Evolutionary conservation across 345 rosid genomes (phyloP).

Genomic region (Atalantia buxifolia): DNA sequence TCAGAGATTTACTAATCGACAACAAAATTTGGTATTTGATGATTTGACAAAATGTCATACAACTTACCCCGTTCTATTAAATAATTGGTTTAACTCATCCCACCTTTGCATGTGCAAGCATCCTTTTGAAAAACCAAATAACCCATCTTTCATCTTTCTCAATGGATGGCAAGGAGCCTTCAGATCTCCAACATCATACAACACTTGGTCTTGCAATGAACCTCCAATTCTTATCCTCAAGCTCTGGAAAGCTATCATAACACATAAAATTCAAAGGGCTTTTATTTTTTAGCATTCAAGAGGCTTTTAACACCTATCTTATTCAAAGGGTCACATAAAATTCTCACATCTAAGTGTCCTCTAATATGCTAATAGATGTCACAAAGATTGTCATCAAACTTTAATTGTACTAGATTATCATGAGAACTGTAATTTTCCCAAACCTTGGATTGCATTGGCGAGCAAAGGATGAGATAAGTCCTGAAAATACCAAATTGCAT

Average conservation of each 20-base stretch:
- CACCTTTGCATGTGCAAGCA: slow-evolving; percentile 89
- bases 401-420: not conserved
- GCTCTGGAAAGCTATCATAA: slow-evolving; percentile 54
- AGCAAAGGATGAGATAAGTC: slow-evolving; percentile 77
- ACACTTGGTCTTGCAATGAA: slow-evolving; percentile 91
- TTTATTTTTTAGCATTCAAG: no score
- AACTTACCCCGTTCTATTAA: slow-evolving; percentile 63
- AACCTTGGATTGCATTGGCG: slow-evolving; percentile 74
- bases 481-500: slow-evolving; percentile 38
- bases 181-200: slow-evolving; percentile 61
- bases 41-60: slow-evolving; percentile 4
- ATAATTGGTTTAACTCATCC: slow-evolving; percentile 74
- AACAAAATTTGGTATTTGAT: not conserved
- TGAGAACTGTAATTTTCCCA: not conserved
- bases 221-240: slow-evolving; percentile 96
- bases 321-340: slow-evolving; percentile 4
- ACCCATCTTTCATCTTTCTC: slow-evolving; percentile 47
- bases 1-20: not conserved
- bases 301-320: not conserved
- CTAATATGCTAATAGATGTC: not conserved
- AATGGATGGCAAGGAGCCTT: slow-evolving; percentile 75
- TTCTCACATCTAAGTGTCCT: not conserved
- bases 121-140: slow-evolving; percentile 92
- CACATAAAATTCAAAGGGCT: no score
- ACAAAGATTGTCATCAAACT: slow-evolving; percentile 5